Evolutionary conservation across 768 basidiomycete species (phyloP).

Genomic region (Termitomyces sp.): DNA sequence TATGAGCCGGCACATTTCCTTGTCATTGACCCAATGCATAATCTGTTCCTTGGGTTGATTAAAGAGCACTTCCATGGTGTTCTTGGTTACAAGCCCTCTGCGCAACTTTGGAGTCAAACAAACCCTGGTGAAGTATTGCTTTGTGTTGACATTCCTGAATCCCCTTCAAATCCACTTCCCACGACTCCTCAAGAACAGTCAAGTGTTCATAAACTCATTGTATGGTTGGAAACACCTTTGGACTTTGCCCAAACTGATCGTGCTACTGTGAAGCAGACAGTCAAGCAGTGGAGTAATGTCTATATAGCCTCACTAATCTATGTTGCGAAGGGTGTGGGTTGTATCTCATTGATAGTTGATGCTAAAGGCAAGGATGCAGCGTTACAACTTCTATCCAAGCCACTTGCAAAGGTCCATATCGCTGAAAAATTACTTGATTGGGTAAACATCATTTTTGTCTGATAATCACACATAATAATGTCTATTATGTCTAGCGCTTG

Average conservation of each 20-base stretch:
- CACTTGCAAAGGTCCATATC: not conserved
- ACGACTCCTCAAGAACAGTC: not conserved
- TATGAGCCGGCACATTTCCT: slow-evolving; percentile 24
- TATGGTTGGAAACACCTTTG: not conserved
- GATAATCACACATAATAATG: not conserved
- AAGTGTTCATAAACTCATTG: not conserved
- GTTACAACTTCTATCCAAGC: not conserved
- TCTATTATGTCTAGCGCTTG: not conserved
- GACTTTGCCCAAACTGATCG: not conserved
- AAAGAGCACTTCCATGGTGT: slow-evolving; percentile 21
- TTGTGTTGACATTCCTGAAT: not conserved
- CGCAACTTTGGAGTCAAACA: not conserved
- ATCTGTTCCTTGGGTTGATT: slow-evolving; percentile 19
- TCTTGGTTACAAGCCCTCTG: slow-evolving; percentile 13
- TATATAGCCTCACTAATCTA: not conserved
- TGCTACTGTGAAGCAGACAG: not conserved
- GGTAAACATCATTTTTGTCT: not conserved
- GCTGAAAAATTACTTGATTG: not conserved
- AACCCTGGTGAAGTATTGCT: not conserved
- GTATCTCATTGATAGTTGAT: no score
- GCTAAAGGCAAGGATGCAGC: not conserved
- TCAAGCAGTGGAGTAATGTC: not conserved
- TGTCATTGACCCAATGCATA: slow-evolving; percentile 32
- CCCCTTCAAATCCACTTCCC: not conserved
- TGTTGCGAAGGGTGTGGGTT: no score